These are phyloP conservation scores for Paralagenidium karlingii DNA, from an alignment of 352 stramenopile genomes.

Conservation along the genomic window DNA sequence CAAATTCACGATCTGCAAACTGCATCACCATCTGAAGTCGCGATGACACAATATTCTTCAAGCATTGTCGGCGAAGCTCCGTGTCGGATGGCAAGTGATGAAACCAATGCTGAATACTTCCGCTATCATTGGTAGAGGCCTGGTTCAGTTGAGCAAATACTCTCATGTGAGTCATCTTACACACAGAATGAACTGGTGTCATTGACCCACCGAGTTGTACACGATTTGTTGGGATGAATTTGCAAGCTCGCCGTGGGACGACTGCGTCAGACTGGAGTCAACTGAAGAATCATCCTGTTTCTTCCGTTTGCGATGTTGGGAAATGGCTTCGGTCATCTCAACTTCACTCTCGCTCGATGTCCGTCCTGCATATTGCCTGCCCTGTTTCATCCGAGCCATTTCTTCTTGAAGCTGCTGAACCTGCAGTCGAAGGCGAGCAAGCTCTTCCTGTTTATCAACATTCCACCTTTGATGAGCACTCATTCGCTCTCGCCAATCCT, in stretches of 20 bases:
- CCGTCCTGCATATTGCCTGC: constrained; percentile 19
- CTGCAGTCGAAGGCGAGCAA: constrained; percentile 52
- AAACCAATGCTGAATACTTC: constrained; percentile 45
- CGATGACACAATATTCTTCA: constrained; percentile 40
- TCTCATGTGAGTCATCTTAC: too few relatives aligned
- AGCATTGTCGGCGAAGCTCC: constrained; percentile 29
- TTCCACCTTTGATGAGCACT: too few relatives aligned
- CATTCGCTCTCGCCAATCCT: too few relatives aligned
- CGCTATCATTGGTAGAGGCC: too few relatives aligned
- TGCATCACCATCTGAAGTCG: constrained; percentile 33
- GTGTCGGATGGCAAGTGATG: constrained; percentile 47
- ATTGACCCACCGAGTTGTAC: constrained; percentile 9
- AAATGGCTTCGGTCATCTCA: constrained; percentile 43
- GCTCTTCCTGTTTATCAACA: constrained; percentile 50
- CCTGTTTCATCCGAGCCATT: constrained; percentile 50
- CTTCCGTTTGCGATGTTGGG: constrained; percentile 57
- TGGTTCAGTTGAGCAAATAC: too few relatives aligned
- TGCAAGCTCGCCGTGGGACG: constrained; percentile 10
- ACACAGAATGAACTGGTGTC: too few relatives aligned
- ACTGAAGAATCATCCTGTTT: constrained; percentile 30
- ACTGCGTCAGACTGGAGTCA: constrained; percentile 11
- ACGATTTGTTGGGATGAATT: constrained; percentile 8
- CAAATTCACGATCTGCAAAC: constrained; percentile 41
- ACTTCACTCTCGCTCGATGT: constrained; percentile 24
- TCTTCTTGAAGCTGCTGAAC: constrained; percentile 66